Conservation (phyloP, 208 protist species). For the Phytomonas sp. region DNA sequence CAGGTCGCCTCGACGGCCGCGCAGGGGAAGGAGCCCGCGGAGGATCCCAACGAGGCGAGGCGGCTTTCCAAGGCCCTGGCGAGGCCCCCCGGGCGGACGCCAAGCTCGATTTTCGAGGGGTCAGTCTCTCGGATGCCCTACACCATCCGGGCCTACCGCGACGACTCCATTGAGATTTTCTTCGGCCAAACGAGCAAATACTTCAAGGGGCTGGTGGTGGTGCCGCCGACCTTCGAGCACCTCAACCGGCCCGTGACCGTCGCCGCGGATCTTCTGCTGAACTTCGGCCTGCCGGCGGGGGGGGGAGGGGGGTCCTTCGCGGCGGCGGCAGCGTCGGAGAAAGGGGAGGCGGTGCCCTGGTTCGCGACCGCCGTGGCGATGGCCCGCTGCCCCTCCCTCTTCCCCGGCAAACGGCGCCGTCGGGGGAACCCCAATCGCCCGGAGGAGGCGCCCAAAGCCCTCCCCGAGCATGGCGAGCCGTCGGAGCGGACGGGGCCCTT, state of each 20-base stretch:
- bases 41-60: slow-evolving; percentile 12
- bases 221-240: slow-evolving; percentile 79
- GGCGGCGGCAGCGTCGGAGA: not conserved
- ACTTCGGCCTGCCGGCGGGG: slow-evolving; percentile 30
- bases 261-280: slow-evolving; percentile 48
- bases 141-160: slow-evolving; percentile 72
- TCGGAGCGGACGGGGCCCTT: not conserved
- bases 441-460: not conserved
- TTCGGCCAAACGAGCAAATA: slow-evolving; percentile 64
- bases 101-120: not conserved
- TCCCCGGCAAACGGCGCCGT: not conserved
- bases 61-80: slow-evolving; percentile 7
- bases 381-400: not conserved
- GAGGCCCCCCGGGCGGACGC: slow-evolving; percentile 7
- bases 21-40: not conserved
- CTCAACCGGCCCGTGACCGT: slow-evolving; percentile 35
- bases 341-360: not conserved
- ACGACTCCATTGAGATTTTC: slow-evolving; percentile 72
- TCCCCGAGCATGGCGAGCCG: not conserved
- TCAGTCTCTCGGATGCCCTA: slow-evolving; percentile 58
- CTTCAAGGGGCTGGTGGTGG: slow-evolving; percentile 64
- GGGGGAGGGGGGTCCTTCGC: not conserved
- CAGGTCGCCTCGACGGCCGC: not conserved
- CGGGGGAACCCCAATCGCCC: too few relatives aligned
- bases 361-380: slow-evolving; percentile 45